A percentile compares a stretch with the other conserved stretches of the same genome.
These are phyloP conservation scores for Globisporangium orthogonon DNA, from an alignment of 352 stramenopile species.

Conservation along the genomic window DNA sequence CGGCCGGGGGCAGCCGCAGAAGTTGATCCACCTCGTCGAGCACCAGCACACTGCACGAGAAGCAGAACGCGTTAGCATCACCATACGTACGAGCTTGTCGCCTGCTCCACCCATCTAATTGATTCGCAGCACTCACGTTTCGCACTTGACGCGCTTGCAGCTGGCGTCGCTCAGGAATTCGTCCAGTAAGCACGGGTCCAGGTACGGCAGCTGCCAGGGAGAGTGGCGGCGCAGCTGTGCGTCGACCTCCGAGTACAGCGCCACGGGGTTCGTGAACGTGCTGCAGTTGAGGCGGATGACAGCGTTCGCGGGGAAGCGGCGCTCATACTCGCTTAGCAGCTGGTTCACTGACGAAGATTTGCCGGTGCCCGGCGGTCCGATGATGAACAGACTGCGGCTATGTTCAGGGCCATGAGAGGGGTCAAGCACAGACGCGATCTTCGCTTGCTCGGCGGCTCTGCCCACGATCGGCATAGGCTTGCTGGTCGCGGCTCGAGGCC, in stretches of 20 bases:
- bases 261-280: slow-evolving; percentile 41
- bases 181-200: slow-evolving; percentile 42
- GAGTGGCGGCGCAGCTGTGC: slow-evolving; percentile 22
- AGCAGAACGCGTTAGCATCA: not conserved
- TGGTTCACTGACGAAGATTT: slow-evolving; percentile 57
- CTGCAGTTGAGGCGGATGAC: slow-evolving; percentile 63
- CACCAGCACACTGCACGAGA: slow-evolving; percentile 26
- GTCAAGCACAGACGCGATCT: slow-evolving; percentile 27
- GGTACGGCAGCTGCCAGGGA: slow-evolving; percentile 15
- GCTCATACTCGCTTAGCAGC: slow-evolving; percentile 26
- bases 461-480: slow-evolving; percentile 26
- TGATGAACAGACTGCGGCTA: slow-evolving; percentile 44
- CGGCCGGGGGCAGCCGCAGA: slow-evolving; percentile 30
- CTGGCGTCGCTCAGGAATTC: slow-evolving; percentile 26
- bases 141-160: not conserved
- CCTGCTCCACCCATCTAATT: too few relatives aligned
- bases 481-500: slow-evolving; percentile 13
- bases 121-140: slow-evolving; percentile 14
- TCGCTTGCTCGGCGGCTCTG: slow-evolving; percentile 27
- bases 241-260: slow-evolving; percentile 33
- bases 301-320: slow-evolving; percentile 2
- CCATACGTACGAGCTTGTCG: too few relatives aligned
- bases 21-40: slow-evolving; percentile 69
- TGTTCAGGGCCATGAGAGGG: not conserved
- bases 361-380: slow-evolving; percentile 58